Conservation (phyloP, 345 rosid species). For the Ricinus communis region DNA sequence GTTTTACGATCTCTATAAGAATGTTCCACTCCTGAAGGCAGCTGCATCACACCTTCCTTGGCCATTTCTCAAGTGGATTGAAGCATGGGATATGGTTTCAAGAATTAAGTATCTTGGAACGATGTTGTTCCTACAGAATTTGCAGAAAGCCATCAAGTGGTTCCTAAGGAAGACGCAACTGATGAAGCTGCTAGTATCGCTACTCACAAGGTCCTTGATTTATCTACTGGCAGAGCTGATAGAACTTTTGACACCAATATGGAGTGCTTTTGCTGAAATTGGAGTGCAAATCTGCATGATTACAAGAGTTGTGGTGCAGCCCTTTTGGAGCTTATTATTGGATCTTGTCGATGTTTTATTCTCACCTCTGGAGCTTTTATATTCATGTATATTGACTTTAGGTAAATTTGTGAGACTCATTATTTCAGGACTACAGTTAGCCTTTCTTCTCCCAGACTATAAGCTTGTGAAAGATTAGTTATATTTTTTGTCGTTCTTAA, state of each 20-base stretch:
- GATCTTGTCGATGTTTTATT: conserved; percentile 10
- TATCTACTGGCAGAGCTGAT: conserved; percentile 10
- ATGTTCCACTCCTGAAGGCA: conserved; percentile 20
- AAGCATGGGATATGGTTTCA: conserved; percentile 25
- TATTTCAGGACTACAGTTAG: background rate
- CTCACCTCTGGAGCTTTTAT: conserved; percentile 23
- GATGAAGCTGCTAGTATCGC: background rate
- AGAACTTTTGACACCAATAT: background rate
- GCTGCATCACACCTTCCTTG: conserved; percentile 21
- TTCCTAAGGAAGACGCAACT: conserved; percentile 3
- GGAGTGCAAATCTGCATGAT: conserved; percentile 12
- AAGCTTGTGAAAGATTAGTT: background rate
- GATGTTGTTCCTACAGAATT: conserved; percentile 22
- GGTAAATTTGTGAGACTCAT: conserved; percentile 1
- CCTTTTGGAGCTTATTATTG: conserved; percentile 6
- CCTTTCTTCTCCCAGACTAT: background rate
- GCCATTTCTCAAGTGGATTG: conserved; percentile 27
- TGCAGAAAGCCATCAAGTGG: conserved; percentile 22
- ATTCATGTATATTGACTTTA: conserved; percentile 3
- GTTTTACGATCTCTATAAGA: conserved; percentile 30
- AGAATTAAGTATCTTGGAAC: conserved; percentile 28
- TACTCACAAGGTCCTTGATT: conserved; percentile 13
- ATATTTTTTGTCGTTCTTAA: background rate
- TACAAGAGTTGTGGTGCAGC: conserved; percentile 3
- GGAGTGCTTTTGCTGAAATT: conserved; percentile 19